A percentile compares a stretch with the other conserved stretches of the same genome.
phyloP scores from a whole-genome alignment of 441 rosid genomes.

The Melastoma candidum region DNA sequence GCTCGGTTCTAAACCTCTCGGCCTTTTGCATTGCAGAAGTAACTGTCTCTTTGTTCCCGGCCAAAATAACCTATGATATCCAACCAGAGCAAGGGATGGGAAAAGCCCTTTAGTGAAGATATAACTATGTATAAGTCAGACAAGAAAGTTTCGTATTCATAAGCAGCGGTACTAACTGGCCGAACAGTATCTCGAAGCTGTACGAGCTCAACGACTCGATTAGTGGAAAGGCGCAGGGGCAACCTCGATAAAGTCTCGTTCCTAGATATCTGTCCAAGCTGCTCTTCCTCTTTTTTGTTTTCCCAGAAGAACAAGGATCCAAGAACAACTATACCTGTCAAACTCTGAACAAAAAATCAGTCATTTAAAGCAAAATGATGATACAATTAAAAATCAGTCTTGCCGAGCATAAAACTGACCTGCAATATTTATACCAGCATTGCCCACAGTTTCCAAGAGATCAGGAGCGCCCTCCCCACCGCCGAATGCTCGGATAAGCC shows the following conservation, averaged over 20 bases:
- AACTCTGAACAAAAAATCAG: constrained; percentile 59
- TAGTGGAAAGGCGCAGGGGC: constrained; percentile 83
- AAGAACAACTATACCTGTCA: constrained; percentile 69
- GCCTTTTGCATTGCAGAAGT: constrained; percentile 60
- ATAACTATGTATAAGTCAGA: background rate
- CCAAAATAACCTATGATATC: constrained; percentile 60
- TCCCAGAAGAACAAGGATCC: constrained; percentile 69
- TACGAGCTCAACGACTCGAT: constrained; percentile 83
- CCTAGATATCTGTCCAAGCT: constrained; percentile 75
- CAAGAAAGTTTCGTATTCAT: background rate
- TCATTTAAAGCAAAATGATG: constrained; percentile 29
- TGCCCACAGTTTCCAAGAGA: constrained; percentile 61
- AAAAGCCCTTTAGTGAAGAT: background rate
- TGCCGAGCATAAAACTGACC: constrained; percentile 35
- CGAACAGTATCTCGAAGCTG: constrained; percentile 87
- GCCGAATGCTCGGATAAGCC: constrained; percentile 54
- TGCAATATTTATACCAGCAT: constrained; percentile 79
- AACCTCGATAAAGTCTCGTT: constrained; percentile 86
- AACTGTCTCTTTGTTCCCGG: constrained; percentile 71
- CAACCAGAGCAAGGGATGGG: background rate
- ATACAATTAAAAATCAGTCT: background rate
- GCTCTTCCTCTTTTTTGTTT: constrained; percentile 92
- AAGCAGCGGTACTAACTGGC: constrained; percentile 46
- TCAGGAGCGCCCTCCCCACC: constrained; percentile 85
- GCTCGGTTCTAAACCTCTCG: constrained; percentile 83